Evolutionary conservation across 176 grass and related monocot genomes (phyloP).

Genomic region (Triticum timopheevii): DNA sequence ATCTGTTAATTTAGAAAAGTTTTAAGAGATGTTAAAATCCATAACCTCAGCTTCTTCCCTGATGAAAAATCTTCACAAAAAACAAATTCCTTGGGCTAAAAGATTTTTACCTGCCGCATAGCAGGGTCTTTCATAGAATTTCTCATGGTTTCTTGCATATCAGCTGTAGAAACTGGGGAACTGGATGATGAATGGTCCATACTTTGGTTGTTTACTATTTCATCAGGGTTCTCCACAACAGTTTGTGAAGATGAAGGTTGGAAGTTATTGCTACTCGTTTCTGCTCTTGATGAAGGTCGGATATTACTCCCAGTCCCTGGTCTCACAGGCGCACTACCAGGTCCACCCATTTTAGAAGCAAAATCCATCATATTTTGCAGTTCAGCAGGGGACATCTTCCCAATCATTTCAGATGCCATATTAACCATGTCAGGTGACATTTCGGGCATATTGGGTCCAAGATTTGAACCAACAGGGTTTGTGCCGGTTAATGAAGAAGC

Average conservation of each 20-base stretch:
- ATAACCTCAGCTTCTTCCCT: neutral
- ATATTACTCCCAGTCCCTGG: constrained; percentile 31
- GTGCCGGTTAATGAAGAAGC: constrained; percentile 73
- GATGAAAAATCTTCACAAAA: constrained; percentile 10
- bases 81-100: constrained; percentile 13
- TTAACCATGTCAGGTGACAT: constrained; percentile 91
- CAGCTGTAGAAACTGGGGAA: constrained; percentile 51
- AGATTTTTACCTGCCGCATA: constrained; percentile 77
- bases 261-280: constrained; percentile 16
- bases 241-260: constrained; percentile 27
- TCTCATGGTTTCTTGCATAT: constrained; percentile 69
- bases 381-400: constrained; percentile 87
- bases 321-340: constrained; percentile 26
- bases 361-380: constrained; percentile 77
- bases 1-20: constrained; percentile 57
- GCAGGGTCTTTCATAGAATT: constrained; percentile 94
- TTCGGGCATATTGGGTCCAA: constrained; percentile 75
- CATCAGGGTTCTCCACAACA: constrained; percentile 13
- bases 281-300: constrained; percentile 32
- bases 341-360: constrained; percentile 64
- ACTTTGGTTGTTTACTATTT: constrained; percentile 38
- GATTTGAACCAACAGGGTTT: constrained; percentile 46
- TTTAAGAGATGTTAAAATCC: constrained; percentile 10
- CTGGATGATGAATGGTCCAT: constrained; percentile 49
- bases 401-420: constrained; percentile 79